phyloP scores from a whole-genome alignment of 2,329 filamentous ascomycete species.

The Dendryphion nanum region DNA sequence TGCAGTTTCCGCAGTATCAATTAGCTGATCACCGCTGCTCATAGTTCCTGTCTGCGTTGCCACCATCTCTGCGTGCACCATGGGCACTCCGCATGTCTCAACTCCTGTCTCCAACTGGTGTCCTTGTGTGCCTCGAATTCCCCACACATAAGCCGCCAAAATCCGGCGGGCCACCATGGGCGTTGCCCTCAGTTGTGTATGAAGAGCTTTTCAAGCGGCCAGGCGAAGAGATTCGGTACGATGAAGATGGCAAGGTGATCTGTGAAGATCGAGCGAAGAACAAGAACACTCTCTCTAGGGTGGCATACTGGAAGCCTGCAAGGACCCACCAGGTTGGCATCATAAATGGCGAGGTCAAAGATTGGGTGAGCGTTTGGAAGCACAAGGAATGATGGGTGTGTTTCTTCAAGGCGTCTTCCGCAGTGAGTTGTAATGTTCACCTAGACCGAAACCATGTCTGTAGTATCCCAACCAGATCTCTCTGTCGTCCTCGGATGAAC shows the following conservation, averaged over 20 bases:
- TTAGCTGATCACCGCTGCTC: not conserved
- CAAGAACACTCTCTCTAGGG: constrained; percentile 39
- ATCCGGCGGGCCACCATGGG: constrained; percentile 70
- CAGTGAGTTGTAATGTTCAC: constrained; percentile 96
- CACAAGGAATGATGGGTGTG: constrained; percentile 25
- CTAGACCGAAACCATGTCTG: constrained; percentile 86
- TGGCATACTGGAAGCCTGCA: constrained; percentile 57
- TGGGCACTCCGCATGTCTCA: constrained; percentile 58
- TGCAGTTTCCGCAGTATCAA: not conserved
- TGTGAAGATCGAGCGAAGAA: constrained; percentile 46
- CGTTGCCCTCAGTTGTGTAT: constrained; percentile 67
- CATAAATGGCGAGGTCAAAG: constrained; percentile 49
- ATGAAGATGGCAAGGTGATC: constrained; percentile 52
- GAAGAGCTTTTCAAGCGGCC: constrained; percentile 68
- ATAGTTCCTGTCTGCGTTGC: constrained; percentile 62
- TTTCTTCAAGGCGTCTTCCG: constrained; percentile 35
- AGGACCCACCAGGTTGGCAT: constrained; percentile 53
- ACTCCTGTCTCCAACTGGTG: constrained; percentile 53
- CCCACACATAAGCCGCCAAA: constrained; percentile 68
- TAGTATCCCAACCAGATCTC: constrained; percentile 94
- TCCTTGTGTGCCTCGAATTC: constrained; percentile 70
- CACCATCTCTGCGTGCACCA: constrained; percentile 52
- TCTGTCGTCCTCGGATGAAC: constrained; percentile 44
- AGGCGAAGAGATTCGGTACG: constrained; percentile 65
- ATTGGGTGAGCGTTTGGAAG: constrained; percentile 52